A percentile compares a stretch with the other conserved stretches of the same genome.
phyloP scores from a whole-genome alignment of 23 red algal genomes.

The Cyanidium caldarium region DNA sequence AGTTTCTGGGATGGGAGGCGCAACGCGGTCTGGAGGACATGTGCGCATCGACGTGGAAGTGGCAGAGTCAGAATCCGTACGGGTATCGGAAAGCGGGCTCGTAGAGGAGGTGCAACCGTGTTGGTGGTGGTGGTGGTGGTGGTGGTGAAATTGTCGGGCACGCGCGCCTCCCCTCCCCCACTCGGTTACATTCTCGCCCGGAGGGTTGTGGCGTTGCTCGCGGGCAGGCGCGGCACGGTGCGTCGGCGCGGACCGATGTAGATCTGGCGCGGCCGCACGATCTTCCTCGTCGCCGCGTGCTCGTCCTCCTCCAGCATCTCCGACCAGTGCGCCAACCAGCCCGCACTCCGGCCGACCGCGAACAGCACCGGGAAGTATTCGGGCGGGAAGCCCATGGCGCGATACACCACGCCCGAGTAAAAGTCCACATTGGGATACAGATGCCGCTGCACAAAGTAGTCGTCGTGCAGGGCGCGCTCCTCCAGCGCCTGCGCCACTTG shows the following conservation, averaged over 20 bases:
- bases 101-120: background rate
- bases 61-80: constrained; percentile 85
- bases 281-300: constrained; percentile 9
- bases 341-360: constrained; percentile 55
- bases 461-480: constrained; percentile 48
- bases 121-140: background rate
- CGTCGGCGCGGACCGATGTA: background rate
- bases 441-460: constrained; percentile 67
- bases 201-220: background rate
- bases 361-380: constrained; percentile 72
- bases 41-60: constrained; percentile 90
- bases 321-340: constrained; percentile 91
- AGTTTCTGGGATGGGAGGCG: constrained; percentile 85
- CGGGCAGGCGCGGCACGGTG: background rate
- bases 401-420: constrained; percentile 93
- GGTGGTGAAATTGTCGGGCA: background rate
- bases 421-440: constrained; percentile 97
- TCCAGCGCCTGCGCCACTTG: constrained; percentile 56
- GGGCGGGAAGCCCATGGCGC: constrained; percentile 57
- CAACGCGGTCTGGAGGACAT: constrained; percentile 88
- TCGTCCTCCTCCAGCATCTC: constrained; percentile 70
- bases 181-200: background rate
- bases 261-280: background rate
- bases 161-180: background rate
- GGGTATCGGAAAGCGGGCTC: constrained; percentile 35